phyloP scores from a whole-genome alignment of 179 eudicot species.

The Dionaea muscipula region DNA sequence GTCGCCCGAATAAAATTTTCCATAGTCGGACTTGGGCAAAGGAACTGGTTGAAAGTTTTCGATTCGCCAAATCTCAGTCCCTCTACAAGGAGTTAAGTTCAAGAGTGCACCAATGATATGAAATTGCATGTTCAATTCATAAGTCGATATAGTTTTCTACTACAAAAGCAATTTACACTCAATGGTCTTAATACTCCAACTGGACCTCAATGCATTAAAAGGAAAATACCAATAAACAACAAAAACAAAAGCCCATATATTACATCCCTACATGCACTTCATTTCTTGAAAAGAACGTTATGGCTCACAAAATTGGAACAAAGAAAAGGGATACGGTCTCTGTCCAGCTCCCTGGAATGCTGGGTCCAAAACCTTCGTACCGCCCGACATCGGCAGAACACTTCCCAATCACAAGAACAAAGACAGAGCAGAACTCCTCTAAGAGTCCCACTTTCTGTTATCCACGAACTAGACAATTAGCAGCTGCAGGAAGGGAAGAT shows the following conservation, averaged over 20 bases:
- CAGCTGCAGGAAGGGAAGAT: conserved; percentile 4
- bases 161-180: too few relatives aligned
- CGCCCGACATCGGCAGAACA: conserved; percentile 40
- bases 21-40: conserved; percentile 78
- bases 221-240: too few relatives aligned
- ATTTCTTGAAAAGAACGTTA: too few relatives aligned
- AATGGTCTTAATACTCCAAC: too few relatives aligned
- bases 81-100: conserved; percentile 61
- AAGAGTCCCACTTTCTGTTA: conserved; percentile 4
- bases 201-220: too few relatives aligned
- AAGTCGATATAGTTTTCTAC: not conserved
- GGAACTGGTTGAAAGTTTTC: conserved; percentile 85
- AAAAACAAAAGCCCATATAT: too few relatives aligned
- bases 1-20: conserved; percentile 82
- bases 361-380: conserved; percentile 76
- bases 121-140: not conserved
- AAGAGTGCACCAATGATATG: conserved; percentile 5
- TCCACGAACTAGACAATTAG: not conserved
- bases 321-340: conserved; percentile 62
- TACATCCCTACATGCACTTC: too few relatives aligned
- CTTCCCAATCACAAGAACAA: conserved; percentile 4
- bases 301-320: too few relatives aligned
- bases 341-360: conserved; percentile 91
- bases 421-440: conserved; percentile 3
- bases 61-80: conserved; percentile 94